Conservation (phyloP, 768 basidiomycete genomes). For the Suillus bovinus region DNA sequence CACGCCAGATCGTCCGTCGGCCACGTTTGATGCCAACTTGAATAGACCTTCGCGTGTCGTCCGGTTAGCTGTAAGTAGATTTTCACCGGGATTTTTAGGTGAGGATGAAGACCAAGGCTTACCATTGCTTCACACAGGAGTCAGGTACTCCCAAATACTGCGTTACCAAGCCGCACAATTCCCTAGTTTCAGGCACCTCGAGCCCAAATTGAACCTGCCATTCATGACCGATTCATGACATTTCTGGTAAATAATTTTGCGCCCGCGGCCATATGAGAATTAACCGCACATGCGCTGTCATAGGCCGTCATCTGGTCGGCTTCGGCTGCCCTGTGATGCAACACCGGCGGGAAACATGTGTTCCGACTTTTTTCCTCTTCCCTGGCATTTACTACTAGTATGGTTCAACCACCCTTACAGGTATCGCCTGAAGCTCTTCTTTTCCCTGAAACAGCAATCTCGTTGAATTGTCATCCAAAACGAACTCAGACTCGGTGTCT, state of each 20-base stretch:
- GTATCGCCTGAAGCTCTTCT: background rate
- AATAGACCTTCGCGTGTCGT: background rate
- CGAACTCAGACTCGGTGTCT: background rate
- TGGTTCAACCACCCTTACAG: background rate
- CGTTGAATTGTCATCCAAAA: background rate
- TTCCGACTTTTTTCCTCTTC: background rate
- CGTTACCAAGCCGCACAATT: background rate
- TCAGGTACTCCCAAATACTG: background rate
- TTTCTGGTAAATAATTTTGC: slow-evolving; percentile 1
- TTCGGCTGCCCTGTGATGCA: slow-evolving; percentile 10
- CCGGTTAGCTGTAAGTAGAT: background rate
- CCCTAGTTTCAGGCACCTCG: slow-evolving; percentile 1
- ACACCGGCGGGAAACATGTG: slow-evolving; percentile 4
- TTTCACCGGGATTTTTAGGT: background rate
- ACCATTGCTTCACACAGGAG: background rate
- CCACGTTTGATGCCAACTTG: background rate
- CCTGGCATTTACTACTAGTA: background rate
- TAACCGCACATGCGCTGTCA: background rate
- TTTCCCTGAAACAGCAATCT: background rate
- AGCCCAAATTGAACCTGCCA: background rate
- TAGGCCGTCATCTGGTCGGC: background rate
- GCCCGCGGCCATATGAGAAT: slow-evolving; percentile 5
- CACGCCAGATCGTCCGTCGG: background rate
- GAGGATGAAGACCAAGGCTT: background rate
- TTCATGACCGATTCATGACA: background rate